These are phyloP conservation scores for Catenaria anguillulae DNA, from an alignment of 371 early-diverging fungal species.

Conservation along the genomic window DNA sequence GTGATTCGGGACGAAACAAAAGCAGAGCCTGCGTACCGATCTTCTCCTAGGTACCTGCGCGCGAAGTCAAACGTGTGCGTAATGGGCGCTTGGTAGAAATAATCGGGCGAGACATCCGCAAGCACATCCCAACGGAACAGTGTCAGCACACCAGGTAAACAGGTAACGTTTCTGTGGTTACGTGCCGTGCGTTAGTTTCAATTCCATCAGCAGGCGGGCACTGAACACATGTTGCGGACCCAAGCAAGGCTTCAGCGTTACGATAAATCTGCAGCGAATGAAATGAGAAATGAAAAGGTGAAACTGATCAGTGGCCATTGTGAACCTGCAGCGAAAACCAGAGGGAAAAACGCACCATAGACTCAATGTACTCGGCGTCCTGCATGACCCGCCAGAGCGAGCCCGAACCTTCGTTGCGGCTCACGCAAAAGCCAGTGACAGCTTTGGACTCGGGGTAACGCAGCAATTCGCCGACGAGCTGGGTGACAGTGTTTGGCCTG, in stretches of 20 bases:
- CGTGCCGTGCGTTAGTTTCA: too few relatives aligned
- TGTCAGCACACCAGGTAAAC: conserved; percentile 26
- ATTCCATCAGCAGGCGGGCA: too few relatives aligned
- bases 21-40: too few relatives aligned
- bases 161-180: conserved; percentile 21
- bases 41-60: conserved; percentile 19
- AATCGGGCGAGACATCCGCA: conserved; percentile 13
- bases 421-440: conserved; percentile 17
- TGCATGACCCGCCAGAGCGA: conserved; percentile 18
- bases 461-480: conserved; percentile 20
- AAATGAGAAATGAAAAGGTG: not conserved
- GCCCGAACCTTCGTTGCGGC: conserved; percentile 4
- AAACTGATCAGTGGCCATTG: too few relatives aligned
- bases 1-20: too few relatives aligned
- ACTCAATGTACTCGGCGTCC: conserved; percentile 23
- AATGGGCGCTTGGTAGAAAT: conserved; percentile 18
- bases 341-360: too few relatives aligned
- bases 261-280: conserved; percentile 16
- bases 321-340: too few relatives aligned
- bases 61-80: conserved; percentile 4
- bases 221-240: too few relatives aligned
- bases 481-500: conserved; percentile 15
- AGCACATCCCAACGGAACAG: conserved; percentile 18
- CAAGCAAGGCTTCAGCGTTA: conserved; percentile 16
- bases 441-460: conserved; percentile 12